Base-by-base conservation (phyloP, 2,329 filamentous ascomycete genomes). In the Clarireedia homoeocarpa region DNA sequence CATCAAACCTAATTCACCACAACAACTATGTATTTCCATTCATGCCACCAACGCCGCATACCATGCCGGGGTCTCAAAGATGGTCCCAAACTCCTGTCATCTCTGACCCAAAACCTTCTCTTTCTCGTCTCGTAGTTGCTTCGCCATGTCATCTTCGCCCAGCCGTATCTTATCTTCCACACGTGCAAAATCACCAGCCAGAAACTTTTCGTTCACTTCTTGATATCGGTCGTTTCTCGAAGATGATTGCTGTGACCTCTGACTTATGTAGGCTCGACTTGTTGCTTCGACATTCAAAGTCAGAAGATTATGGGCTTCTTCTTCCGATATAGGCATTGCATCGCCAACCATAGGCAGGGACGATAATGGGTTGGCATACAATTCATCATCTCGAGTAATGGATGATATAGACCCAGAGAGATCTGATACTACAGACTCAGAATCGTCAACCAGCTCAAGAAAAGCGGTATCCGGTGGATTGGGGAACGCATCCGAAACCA, bases 91-190 rank as follows among this genome's bases (percentile, higher is more conserved):
- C 6, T 34, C 44, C n/a, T 14, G 5, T 26, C 20, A 20, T 6
- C 59, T 55, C 49, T 60, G 27, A 3, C 62, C 56, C 27, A 64
- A 53, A 15, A 55, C 52, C 24, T 55, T 44, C 46, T 69, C 67
- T 45, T 64, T 63, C 53, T 69, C 67, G 44, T 65, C 63, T 47
- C 62, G 52, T 9, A 70, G 58, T 57, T 66, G 62, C 56, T 70
- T 70, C 51, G 73, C 72, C 39, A 47, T 47, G 24, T 47, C 44
- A 4, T 72, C 70, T 0, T 70, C 70, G 0, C 65, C 63, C 1
- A 71, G 63, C 9, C 75, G 64, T 15, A 68, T 71, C 62, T 76
- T 77, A 14, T 72, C 71, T 56, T 76, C 74, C 0, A 71, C 55
- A 24, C 72, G 69, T 0, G 67, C 65, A 0, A 69, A 62, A 45